These are phyloP conservation scores for Spathaspora boniae DNA, from an alignment of 805 yeast species.

Conservation along the genomic window DNA sequence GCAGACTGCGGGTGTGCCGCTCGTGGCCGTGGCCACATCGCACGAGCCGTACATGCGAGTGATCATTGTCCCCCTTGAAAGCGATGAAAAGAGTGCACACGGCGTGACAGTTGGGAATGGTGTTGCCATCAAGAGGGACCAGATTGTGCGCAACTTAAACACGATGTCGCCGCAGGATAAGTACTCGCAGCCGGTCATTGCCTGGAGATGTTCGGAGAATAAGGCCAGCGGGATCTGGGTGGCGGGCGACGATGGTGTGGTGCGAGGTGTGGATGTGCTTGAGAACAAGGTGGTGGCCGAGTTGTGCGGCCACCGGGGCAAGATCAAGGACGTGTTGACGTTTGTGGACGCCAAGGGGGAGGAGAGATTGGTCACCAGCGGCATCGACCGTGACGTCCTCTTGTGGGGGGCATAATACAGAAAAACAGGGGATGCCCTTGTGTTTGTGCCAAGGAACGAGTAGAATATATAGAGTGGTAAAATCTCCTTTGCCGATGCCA, in stretches of 20 bases:
- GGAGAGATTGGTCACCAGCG: conserved; percentile 47
- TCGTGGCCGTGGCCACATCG: conserved; percentile 66
- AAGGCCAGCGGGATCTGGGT: conserved; percentile 55
- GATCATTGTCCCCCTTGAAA: conserved; percentile 51
- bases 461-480: too few relatives aligned
- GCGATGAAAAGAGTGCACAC: conserved; percentile 4
- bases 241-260: conserved; percentile 62
- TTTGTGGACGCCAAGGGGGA: conserved; percentile 20
- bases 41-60: conserved; percentile 76
- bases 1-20: conserved; percentile 15
- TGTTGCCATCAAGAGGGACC: conserved; percentile 21
- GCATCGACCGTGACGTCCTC: conserved; percentile 32
- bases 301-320: conserved; percentile 41
- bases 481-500: too few relatives aligned
- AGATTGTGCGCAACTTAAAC: conserved; percentile 28
- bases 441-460: too few relatives aligned
- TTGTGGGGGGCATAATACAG: too few relatives aligned
- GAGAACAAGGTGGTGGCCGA: conserved; percentile 27
- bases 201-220: conserved; percentile 31
- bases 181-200: conserved; percentile 49
- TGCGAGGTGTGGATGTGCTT: conserved; percentile 58
- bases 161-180: conserved; percentile 68
- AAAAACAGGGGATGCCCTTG: too few relatives aligned
- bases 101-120: conserved; percentile 11
- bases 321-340: conserved; percentile 43